Base-by-base conservation (phyloP, 768 basidiomycete genomes). In the Leucocoprinus sp. region DNA sequence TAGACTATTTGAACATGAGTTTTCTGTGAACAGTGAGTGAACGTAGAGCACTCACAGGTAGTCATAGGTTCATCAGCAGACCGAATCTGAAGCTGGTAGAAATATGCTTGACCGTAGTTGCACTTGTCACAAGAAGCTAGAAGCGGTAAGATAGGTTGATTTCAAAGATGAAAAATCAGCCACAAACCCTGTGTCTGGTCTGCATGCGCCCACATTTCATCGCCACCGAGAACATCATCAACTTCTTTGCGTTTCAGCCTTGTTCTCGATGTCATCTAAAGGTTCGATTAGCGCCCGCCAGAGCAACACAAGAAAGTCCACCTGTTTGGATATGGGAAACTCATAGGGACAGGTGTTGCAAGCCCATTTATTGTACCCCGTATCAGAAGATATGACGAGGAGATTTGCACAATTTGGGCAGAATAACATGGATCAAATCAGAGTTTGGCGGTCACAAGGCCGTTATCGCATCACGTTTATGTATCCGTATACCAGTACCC, bases 291-390 rank as follows among this genome's bases (percentile, higher is more conserved):
- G n/a, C 15, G 2, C 3, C 28, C 12, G 14, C 7, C n/a, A 26
- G 23, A n/a, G 12, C 5, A 14, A 18, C 40, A 22, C 19, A 21
- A 14, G 7, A 3, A 2, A 11, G n/a, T 12, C 12, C 2, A 83
- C 89, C 66, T 88, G 87, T 57, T 91, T 86, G 2, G 78, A 75
- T 55, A 95, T 90, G 0, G 89, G 87, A 59, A 93, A 97, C 57
- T 97, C 90, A 60, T 98, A 99, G 2, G 96, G 83, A 60, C 96
- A 98, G 1, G 85, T 82, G 54, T 88, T 87, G 60, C 93, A 97
- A 0, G 83, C 82, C 85, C 90, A 95, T 70, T 91, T 92, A 67
- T 95, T 87, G 60, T 80, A 82, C 1, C 85, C 83, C 0, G 82
- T 81, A 50, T 86, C 84, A 5, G 76, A 69, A 4, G 83, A 86